phyloP scores from a whole-genome alignment of 805 yeast genomes.

The Pachysolen tannophilus region DNA sequence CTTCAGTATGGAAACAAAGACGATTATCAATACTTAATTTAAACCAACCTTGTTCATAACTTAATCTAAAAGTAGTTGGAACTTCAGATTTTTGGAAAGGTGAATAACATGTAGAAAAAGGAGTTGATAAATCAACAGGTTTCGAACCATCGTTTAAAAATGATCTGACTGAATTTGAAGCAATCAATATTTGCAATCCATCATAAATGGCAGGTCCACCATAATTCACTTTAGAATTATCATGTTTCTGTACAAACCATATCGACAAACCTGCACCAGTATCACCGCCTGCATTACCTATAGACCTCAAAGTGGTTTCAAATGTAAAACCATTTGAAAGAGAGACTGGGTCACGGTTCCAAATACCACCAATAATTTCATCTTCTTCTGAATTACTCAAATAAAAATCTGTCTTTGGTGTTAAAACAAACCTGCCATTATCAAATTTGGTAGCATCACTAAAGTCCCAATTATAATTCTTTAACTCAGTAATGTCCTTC shows the following conservation, averaged over 20 bases:
- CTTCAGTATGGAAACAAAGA: slow-evolving; percentile 58
- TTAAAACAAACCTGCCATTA: slow-evolving; percentile 47
- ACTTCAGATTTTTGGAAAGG: slow-evolving; percentile 60
- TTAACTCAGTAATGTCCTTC: slow-evolving; percentile 2
- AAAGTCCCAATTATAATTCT: slow-evolving; percentile 29
- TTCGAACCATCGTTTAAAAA: slow-evolving; percentile 53
- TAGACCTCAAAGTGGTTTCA: slow-evolving; percentile 56
- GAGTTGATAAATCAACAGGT: slow-evolving; percentile 23
- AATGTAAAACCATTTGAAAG: slow-evolving; percentile 31
- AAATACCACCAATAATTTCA: slow-evolving; percentile 34
- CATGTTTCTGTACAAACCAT: slow-evolving; percentile 37
- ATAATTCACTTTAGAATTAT: slow-evolving; percentile 23
- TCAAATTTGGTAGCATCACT: slow-evolving; percentile 31
- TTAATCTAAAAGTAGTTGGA: slow-evolving; percentile 61
- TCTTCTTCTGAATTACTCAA: slow-evolving; percentile 16
- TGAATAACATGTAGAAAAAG: slow-evolving; percentile 51
- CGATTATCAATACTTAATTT: slow-evolving; percentile 69
- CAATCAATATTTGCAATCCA: slow-evolving; percentile 56
- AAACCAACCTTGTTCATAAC: slow-evolving; percentile 42
- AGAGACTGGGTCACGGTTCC: slow-evolving; percentile 25
- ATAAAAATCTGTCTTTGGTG: slow-evolving; percentile 28
- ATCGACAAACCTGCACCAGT: slow-evolving; percentile 52
- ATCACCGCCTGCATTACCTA: slow-evolving; percentile 40
- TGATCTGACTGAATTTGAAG: slow-evolving; percentile 39
- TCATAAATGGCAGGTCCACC: slow-evolving; percentile 53